phyloP scores from a whole-genome alignment of 495 filamentous ascomycete genomes.

The Tuber magnatum region DNA sequence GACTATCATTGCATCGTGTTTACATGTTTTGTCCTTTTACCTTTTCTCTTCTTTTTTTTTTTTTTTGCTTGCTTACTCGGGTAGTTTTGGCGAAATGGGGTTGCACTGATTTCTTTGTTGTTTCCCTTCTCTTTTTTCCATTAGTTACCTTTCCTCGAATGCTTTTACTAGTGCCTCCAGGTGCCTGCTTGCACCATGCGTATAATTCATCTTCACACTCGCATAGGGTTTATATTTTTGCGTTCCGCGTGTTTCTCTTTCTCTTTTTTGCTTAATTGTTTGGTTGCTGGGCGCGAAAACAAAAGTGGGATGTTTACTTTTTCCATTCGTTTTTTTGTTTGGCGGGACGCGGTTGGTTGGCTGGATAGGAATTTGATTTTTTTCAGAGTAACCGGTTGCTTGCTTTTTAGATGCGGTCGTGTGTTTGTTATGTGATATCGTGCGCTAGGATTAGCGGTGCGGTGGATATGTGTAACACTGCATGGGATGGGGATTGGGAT shows the following conservation, averaged over 20 bases:
- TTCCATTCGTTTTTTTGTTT: slow-evolving; percentile 14
- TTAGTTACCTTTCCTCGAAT: slow-evolving; percentile 2
- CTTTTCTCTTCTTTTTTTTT: not conserved
- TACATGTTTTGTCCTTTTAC: not conserved
- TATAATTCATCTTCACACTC: not conserved
- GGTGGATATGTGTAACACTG: not conserved
- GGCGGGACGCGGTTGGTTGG: slow-evolving; percentile 3
- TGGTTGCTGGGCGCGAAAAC: slow-evolving; percentile 16
- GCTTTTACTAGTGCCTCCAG: not conserved
- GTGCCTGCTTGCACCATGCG: not conserved
- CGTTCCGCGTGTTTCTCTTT: slow-evolving; percentile 20
- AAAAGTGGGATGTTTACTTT: slow-evolving; percentile 15
- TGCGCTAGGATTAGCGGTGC: not conserved
- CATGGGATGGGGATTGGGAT: not conserved
- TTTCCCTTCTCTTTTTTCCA: slow-evolving; percentile 22
- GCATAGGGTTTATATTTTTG: not conserved
- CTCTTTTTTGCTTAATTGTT: slow-evolving; percentile 8
- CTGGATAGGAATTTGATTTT: slow-evolving; percentile 14
- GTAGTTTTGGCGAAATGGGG: slow-evolving; percentile 24
- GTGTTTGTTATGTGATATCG: not conserved
- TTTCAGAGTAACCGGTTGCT: slow-evolving; percentile 4
- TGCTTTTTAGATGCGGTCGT: slow-evolving; percentile 7
- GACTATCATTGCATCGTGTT: not conserved
- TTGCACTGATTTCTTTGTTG: slow-evolving; percentile 14
- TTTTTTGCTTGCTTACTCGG: slow-evolving; percentile 11